phyloP scores from a whole-genome alignment of 2,329 filamentous ascomycete species.

The Balansia obtecta region DNA sequence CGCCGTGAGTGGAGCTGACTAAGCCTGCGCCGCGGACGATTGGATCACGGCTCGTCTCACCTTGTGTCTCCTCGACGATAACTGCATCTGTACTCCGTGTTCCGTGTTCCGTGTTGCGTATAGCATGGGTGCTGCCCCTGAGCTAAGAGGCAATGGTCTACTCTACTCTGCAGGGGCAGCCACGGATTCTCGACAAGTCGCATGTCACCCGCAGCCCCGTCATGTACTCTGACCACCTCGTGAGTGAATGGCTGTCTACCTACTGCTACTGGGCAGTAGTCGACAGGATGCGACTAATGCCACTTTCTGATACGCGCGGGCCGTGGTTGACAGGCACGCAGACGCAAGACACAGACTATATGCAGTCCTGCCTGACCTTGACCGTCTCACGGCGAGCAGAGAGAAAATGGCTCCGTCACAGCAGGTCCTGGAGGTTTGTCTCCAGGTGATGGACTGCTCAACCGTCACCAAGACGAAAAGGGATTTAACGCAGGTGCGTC shows the following conservation, averaged over 20 bases:
- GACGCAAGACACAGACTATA: no score
- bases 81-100: constrained; percentile 11
- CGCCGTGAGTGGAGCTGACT: constrained; percentile 1
- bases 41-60: constrained; percentile 22
- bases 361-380: no score
- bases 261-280: not conserved
- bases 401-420: not conserved
- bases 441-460: not conserved
- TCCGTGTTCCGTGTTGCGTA: no score
- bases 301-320: not conserved
- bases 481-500: not conserved
- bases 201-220: no score
- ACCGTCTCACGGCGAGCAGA: not conserved
- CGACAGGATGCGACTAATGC: not conserved
- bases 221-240: no score
- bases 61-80: constrained; percentile 11
- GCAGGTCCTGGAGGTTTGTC: not conserved
- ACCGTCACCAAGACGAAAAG: not conserved
- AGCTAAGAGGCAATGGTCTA: constrained; percentile 1
- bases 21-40: constrained; percentile 10
- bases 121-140: constrained; percentile 6
- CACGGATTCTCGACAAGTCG: not conserved
- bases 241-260: not conserved
- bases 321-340: not conserved
- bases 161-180: no score